Percentiles rank a stretch among this genome's conserved stretches.
These are phyloP conservation scores for Mitragyna speciosa DNA, from an alignment of 257 asterid genomes.

Conservation along the genomic window DNA sequence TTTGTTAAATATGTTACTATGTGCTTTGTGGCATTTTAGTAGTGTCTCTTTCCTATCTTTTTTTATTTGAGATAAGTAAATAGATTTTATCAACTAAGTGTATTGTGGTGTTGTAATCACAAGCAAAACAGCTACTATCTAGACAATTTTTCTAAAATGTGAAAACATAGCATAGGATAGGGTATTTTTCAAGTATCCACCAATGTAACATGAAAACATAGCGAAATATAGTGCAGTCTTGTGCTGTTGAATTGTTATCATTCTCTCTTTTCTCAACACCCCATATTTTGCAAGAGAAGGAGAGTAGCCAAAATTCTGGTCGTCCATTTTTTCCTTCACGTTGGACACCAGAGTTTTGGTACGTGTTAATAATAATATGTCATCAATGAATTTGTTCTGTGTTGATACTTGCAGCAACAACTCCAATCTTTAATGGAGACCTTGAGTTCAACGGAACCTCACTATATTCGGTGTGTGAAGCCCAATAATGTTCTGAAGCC, in stretches of 20 bases:
- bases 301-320: not conserved
- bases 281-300: not conserved
- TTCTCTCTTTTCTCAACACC: not conserved
- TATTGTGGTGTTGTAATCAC: not conserved
- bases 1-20: not conserved
- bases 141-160: not conserved
- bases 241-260: not conserved
- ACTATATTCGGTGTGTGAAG: slow-evolving; percentile 98
- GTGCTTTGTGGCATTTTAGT: not conserved
- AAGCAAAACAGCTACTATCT: too few species aligned
- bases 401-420: slow-evolving; percentile 70
- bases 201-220: not conserved
- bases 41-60: not conserved
- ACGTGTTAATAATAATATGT: not conserved
- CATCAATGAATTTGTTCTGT: slow-evolving; percentile 27
- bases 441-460: slow-evolving; percentile 90
- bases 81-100: not conserved
- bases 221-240: not conserved
- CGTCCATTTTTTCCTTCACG: not conserved
- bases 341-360: not conserved
- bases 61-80: too few species aligned
- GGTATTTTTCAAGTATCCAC: not conserved
- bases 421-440: slow-evolving; percentile 98
- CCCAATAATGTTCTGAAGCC: slow-evolving; percentile 95
- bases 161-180: not conserved